Conservation (phyloP, 768 basidiomycete species). For the Fomitopsis serialis region DNA sequence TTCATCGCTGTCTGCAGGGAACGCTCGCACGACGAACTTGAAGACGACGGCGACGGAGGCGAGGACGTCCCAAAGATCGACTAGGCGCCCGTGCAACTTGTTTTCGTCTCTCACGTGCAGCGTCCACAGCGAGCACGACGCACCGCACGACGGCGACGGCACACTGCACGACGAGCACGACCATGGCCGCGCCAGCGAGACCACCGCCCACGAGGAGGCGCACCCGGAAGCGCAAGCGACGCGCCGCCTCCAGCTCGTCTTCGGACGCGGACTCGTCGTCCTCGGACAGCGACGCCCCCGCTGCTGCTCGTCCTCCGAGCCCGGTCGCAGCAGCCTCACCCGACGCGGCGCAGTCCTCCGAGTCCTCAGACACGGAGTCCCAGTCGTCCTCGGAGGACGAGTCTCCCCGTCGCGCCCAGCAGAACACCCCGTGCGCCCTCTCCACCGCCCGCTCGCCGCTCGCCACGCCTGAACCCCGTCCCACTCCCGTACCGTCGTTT, state of each 20-base stretch:
- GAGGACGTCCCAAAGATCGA: background rate
- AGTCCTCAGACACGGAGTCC: conserved; percentile 12
- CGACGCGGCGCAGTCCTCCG: conserved; percentile 9
- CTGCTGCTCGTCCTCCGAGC: conserved; percentile 3
- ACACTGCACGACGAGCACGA: no score
- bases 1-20: conserved; percentile 8
- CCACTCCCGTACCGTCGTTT: conserved; percentile 49
- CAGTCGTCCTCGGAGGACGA: conserved; percentile 9
- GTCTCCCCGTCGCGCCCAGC: background rate
- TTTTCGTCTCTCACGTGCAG: no score
- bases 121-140: no score
- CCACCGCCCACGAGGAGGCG: conserved; percentile 21
- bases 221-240: conserved; percentile 29
- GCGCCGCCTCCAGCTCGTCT: conserved; percentile 24
- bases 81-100: background rate
- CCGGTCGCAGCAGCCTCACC: conserved; percentile 3
- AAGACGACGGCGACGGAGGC: conserved; percentile 1
- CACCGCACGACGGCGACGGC: no score
- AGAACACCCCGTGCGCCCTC: background rate
- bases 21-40: background rate
- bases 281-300: background rate
- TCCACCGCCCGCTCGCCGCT: conserved; percentile 8
- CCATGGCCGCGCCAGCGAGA: conserved; percentile 17
- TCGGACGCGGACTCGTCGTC: conserved; percentile 15
- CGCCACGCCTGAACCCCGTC: conserved; percentile 30